These are phyloP conservation scores for Naumovozyma dairenensis DNA, from an alignment of 805 yeast species.

Conservation along the genomic window DNA sequence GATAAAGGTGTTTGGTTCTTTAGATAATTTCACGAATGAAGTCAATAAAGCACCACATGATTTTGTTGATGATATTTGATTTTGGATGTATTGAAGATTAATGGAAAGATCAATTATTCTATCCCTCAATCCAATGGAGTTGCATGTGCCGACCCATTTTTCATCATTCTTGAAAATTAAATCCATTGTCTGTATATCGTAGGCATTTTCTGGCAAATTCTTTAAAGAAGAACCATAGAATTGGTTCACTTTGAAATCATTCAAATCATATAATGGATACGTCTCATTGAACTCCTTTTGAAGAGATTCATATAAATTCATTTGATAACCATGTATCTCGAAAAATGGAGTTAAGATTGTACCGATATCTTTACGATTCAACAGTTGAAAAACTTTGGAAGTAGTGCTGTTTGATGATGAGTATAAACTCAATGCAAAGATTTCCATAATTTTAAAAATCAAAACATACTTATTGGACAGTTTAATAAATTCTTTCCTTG, in stretches of 20 bases:
- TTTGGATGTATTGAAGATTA: slow-evolving; percentile 50
- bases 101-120: slow-evolving; percentile 50
- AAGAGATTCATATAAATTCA: slow-evolving; percentile 37
- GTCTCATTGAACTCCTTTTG: slow-evolving; percentile 36
- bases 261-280: slow-evolving; percentile 39
- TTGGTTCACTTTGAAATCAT: slow-evolving; percentile 45
- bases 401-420: slow-evolving; percentile 38
- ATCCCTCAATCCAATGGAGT: slow-evolving; percentile 32
- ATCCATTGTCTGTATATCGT: slow-evolving; percentile 56
- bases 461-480: slow-evolving; percentile 47
- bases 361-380: slow-evolving; percentile 33
- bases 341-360: slow-evolving; percentile 30
- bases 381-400: slow-evolving; percentile 35
- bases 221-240: no score
- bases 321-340: slow-evolving; percentile 38
- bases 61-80: slow-evolving; percentile 62
- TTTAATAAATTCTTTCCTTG: slow-evolving; percentile 22
- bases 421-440: slow-evolving; percentile 62
- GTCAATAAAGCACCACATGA: slow-evolving; percentile 73
- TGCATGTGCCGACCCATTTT: slow-evolving; percentile 33
- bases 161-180: slow-evolving; percentile 38
- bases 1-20: slow-evolving; percentile 26
- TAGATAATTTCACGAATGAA: slow-evolving; percentile 43
- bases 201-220: slow-evolving; percentile 42
- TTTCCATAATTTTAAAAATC: slow-evolving; percentile 61